Evolutionary conservation across 129 eudicot species (phyloP), one percentile per base, ranked within the genome.

Genomic region (Mikania micrantha): DNA sequence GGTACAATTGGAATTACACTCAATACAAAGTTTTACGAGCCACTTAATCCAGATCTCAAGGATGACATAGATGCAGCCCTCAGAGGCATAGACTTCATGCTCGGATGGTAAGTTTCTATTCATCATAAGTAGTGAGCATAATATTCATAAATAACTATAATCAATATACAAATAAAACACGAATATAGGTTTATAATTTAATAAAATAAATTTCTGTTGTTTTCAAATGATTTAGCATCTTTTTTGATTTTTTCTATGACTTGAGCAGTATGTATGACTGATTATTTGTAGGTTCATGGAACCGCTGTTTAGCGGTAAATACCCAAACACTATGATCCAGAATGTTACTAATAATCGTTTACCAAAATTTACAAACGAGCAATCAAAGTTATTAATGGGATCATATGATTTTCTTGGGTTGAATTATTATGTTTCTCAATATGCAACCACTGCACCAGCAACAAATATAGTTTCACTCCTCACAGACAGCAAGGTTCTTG

Each of bases 351-450:
- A 28, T 20, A 73, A 45, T 2, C 84, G 75, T 6, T 57, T 80
- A 47, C 84, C 80, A 15, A 47, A 44, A 9, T 74, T 80, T 32
- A 63, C 73, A 0, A 13, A 34, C 19, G 31, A 42, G 15, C 65
- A 80, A 69, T 42, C 69, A 5, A 29, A 53, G 10, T 42, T 74
- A 73, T 1, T 80, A 10, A 74, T 25, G 27, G 73, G 74, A 13
- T 80, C 84, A 0, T 80, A 49, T 57, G 80, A 80, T 74, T 80
- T 74, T 74, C 39, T 80, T 4, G 80, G 80, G 15, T 32, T 80
- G 28, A 80, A 80, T 35, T 80, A 80, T 58, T 80, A 80, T 29
- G 50, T 44, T 31, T 20, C 74, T 28, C 52, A 44, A 28, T 80
- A 75, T 16, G 84, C 72, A 6, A 58, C 68, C 13, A 35, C 70